Percentiles rank a stretch among this genome's conserved stretches.
These are phyloP conservation scores for Diatrype stigma DNA, from an alignment of 2,329 filamentous ascomycete genomes.

Conservation along the genomic window DNA sequence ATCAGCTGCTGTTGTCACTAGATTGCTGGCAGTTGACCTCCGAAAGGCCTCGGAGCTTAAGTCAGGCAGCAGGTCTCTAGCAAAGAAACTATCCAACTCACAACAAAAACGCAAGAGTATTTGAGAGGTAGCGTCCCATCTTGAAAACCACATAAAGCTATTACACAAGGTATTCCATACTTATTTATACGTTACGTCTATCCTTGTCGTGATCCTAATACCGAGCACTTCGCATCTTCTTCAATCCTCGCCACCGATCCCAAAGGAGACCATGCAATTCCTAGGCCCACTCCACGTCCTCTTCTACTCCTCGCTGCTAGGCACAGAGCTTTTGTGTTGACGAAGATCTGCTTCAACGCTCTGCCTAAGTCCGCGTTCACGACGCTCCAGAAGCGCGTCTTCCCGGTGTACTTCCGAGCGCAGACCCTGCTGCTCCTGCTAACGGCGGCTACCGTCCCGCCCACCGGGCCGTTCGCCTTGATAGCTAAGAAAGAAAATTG, in stretches of 20 bases:
- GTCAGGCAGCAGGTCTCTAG: neutral
- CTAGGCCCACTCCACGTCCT: constrained; percentile 34
- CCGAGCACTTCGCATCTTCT: too few relatives aligned
- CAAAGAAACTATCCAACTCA: neutral
- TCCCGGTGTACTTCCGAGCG: constrained; percentile 36
- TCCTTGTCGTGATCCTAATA: too few relatives aligned
- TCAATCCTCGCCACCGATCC: neutral
- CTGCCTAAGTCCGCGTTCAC: constrained; percentile 33
- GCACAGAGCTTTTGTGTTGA: constrained; percentile 32
- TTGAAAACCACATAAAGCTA: too few relatives aligned
- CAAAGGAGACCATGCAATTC: neutral
- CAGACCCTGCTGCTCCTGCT: constrained; percentile 32
- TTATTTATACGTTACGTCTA: too few relatives aligned
- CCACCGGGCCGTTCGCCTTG: constrained; percentile 26
- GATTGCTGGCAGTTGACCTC: neutral
- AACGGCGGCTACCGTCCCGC: constrained; percentile 30
- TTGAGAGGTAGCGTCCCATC: too few relatives aligned
- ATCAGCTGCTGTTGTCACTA: neutral
- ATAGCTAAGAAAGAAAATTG: constrained; percentile 25
- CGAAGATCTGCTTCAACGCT: constrained; percentile 30
- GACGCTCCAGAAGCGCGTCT: constrained; percentile 36
- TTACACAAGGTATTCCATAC: too few relatives aligned
- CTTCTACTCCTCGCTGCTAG: constrained; percentile 35
- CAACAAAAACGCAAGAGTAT: neutral
- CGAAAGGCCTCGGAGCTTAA: neutral